Conservation (phyloP, 2,329 filamentous ascomycete species). For the Esteya vermicola region DNA sequence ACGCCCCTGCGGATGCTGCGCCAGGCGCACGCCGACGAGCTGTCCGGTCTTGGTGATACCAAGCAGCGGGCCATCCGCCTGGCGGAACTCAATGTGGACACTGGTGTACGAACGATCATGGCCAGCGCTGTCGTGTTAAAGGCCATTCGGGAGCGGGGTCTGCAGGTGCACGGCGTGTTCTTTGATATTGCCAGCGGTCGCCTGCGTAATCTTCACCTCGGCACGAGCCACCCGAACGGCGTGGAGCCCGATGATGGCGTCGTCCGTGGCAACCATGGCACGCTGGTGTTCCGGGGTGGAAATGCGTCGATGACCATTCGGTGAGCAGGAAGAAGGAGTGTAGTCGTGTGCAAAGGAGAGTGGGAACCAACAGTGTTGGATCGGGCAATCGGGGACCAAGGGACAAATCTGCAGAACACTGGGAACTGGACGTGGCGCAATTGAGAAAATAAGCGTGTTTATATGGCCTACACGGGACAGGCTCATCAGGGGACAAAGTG, state of each 20-base stretch:
- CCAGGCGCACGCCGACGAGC: conserved; percentile 35
- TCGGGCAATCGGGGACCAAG: no score
- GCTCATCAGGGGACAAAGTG: no score
- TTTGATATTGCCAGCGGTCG: conserved; percentile 46
- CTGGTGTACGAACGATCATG: conserved; percentile 52
- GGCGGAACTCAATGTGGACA: conserved; percentile 63
- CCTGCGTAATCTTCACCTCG: conserved; percentile 32
- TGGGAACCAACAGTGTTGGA: not conserved
- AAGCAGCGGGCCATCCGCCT: conserved; percentile 43
- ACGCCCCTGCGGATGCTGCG: conserved; percentile 32
- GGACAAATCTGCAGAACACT: no score
- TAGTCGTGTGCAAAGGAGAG: not conserved
- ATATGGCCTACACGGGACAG: no score
- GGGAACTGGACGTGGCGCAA: no score
- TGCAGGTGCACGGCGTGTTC: conserved; percentile 65
- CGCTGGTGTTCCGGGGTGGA: conserved; percentile 32
- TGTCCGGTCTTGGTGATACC: conserved; percentile 38
- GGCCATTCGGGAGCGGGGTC: conserved; percentile 53
- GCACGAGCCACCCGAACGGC: conserved; percentile 18
- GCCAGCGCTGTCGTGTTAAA: conserved; percentile 56
- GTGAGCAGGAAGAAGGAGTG: not conserved
- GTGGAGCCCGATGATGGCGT: conserved; percentile 10
- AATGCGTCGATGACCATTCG: conserved; percentile 20
- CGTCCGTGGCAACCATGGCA: conserved; percentile 32
- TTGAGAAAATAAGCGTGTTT: no score